Base-by-base conservation (phyloP, 352 stramenopile genomes). In the Phytopythium delawarense region DNA sequence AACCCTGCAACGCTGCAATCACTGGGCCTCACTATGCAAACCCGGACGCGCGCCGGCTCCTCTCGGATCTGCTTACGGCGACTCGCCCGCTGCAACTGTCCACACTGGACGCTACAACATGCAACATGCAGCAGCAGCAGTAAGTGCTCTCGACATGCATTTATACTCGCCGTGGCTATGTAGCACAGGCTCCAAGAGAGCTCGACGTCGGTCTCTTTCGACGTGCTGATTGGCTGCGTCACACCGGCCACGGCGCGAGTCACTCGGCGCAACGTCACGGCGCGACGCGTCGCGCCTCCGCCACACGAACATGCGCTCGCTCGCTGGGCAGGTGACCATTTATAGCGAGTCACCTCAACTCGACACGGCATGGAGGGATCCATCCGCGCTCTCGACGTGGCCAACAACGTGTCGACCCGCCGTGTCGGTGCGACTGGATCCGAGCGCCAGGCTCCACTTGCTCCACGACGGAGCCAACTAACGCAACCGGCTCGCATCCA, bases 201-300 rank as follows among this genome's bases (percentile, higher is more conserved):
- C 20, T 3, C 45, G 21, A 4, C 21, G 49, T 55, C 49, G 15
- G n/a, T n/a, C 49, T n/a, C 25, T 13, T 15, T 5, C 49, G 12
- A 2, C 49, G 16, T 23, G 28, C 49, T 55, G 49, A 55, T 55
- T 55, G 49, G 49, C 49, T 55, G 49, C 49, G 21, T 51, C 44
- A 30, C 44, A 1, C 7, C 21, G 20, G 45, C 45, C 8, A 51
- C 3, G 11, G 8, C 21, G 12, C 42, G 7, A 20, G 20, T 15
- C 20, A 9, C 42, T 20, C 45, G 18, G 9, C 8, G 45, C 45
- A 51, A 51, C 45, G 45, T 51, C 45, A 51, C 45, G 21, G 20
- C 44, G 4, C 20, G 44, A 28, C 8, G 44, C 42, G 42, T 7
- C 42, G 16, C 42, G 7, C 21, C 20, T 1, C n/a, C 45, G 45